These are phyloP conservation scores for Alternaria sp. DNA, from an alignment of 2,329 filamentous ascomycete genomes.

Conservation along the genomic window DNA sequence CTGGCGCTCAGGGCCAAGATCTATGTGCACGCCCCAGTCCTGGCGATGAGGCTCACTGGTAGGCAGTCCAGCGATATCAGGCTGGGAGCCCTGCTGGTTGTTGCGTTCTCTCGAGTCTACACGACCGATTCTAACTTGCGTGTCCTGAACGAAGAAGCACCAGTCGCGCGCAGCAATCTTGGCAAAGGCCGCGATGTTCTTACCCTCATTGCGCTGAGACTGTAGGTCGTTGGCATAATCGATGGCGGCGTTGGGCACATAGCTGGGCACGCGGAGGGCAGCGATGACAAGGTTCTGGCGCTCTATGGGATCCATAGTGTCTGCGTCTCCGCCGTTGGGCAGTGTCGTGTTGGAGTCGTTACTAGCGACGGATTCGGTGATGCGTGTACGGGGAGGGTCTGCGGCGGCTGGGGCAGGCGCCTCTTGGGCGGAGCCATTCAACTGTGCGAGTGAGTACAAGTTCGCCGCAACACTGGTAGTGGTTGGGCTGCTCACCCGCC, in stretches of 20 bases:
- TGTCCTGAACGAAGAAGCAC: conserved; percentile 83
- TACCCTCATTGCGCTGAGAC: conserved; percentile 53
- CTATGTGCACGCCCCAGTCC: conserved; percentile 75
- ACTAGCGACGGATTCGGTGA: conserved; percentile 51
- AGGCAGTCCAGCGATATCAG: conserved; percentile 35
- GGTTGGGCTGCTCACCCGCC: conserved; percentile 51
- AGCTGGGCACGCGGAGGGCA: conserved; percentile 55
- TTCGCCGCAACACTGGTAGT: conserved; percentile 8
- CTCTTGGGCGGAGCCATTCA: conserved; percentile 45
- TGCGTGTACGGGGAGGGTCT: conserved; percentile 40
- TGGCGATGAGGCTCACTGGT: conserved; percentile 34
- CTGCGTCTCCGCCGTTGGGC: conserved; percentile 44
- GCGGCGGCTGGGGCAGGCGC: conserved; percentile 27
- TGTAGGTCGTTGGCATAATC: conserved; percentile 65
- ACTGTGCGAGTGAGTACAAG: conserved; percentile 37
- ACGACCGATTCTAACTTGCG: conserved; percentile 80
- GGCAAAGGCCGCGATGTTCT: conserved; percentile 71
- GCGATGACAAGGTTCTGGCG: conserved; percentile 50
- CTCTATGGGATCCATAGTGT: conserved; percentile 45
- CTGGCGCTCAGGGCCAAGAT: conserved; percentile 69
- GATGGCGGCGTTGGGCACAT: conserved; percentile 65
- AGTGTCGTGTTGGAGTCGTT: conserved; percentile 54
- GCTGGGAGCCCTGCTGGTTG: conserved; percentile 40
- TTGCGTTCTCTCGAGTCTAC: conserved; percentile 45
- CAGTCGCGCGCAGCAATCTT: conserved; percentile 84